Percentiles rank a stretch among this genome's conserved stretches.
Evolutionary conservation across 75 land plant genomes (phyloP).

Genomic region (Isoetes taiwanensis): DNA sequence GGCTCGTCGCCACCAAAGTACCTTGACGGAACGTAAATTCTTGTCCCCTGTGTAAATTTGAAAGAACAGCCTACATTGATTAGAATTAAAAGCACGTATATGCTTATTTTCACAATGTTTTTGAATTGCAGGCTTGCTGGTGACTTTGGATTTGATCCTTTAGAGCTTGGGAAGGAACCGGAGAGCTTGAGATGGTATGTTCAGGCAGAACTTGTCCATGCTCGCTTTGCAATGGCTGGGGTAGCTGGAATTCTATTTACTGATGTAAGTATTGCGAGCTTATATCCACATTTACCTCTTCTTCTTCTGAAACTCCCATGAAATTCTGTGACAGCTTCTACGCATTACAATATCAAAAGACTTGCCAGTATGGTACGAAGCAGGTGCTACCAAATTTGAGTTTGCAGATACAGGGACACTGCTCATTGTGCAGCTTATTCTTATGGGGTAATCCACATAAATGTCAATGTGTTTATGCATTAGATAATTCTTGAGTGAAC

Average conservation of each 20-base stretch:
- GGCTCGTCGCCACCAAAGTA: no score
- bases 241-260: constrained; percentile 79
- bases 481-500: no score
- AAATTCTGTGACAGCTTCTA: constrained; percentile 31
- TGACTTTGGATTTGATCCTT: constrained; percentile 83
- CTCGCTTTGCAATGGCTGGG: constrained; percentile 90
- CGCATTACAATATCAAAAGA: constrained; percentile 45
- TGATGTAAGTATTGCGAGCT: constrained; percentile 51
- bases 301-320: neutral
- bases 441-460: constrained; percentile 96
- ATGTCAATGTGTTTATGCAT: no score
- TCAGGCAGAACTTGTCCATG: constrained; percentile 82
- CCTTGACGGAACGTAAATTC: no score
- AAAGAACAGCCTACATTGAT: no score
- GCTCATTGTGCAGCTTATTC: constrained; percentile 53
- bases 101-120: neutral
- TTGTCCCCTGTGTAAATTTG: no score
- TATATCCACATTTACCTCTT: neutral
- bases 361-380: constrained; percentile 85
- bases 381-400: constrained; percentile 61
- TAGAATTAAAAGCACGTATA: no score
- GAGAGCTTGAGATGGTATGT: constrained; percentile 68
- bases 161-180: constrained; percentile 79
- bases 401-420: constrained; percentile 63
- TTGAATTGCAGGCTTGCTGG: constrained; percentile 45